Base-by-base conservation (phyloP, 441 rosid species). In the Erysimum cheiri region DNA sequence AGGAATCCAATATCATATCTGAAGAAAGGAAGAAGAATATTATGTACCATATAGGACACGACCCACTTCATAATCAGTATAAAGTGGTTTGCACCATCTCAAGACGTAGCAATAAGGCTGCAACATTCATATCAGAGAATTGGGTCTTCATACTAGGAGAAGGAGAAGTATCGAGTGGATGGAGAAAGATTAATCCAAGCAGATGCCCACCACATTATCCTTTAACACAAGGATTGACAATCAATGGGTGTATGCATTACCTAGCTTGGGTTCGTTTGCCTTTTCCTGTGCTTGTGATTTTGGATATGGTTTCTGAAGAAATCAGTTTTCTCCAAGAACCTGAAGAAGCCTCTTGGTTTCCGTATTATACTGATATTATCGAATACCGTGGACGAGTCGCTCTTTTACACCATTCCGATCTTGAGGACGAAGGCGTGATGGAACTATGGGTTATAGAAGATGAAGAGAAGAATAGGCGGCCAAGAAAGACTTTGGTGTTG, bases 151-250 rank as follows among this genome's bases (percentile, higher is more conserved):
- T 17, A 13, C 67, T 70, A 39, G 74, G 49, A 59, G 59, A 32
- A 59, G 59, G 33, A 60, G 22, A 6, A 10, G 14, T 4, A 12
- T 14, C 41, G 31, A 29, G 67, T 29, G 15, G 15, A 14, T 50
- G 74, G 74, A 50, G 60, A 60, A 60, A 70, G 31, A 60, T 70
- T n/a, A n/a, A n/a, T 15, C 10, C 60, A 39, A 22, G 24, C 24
- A 22, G 24, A 22, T 3, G 52, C 15, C 12, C 0, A 39, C 48
- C 64, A 24, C 64, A 59, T 59, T 32, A 3, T 39, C 48, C 63
- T 22, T 1, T 22, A 1, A 37, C 6, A 35, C 2, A 22, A 17
- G 24, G 24, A 39, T 3, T 22, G 26, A 58, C 1, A 6, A 37
- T 39, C 63, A 58, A 58, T 39, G 63, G 19, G 17, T 33, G 48